A percentile compares a stretch with the other conserved stretches of the same genome.
Evolutionary conservation across 805 yeast genomes (phyloP).

Genomic region (Candida multigemmis): DNA sequence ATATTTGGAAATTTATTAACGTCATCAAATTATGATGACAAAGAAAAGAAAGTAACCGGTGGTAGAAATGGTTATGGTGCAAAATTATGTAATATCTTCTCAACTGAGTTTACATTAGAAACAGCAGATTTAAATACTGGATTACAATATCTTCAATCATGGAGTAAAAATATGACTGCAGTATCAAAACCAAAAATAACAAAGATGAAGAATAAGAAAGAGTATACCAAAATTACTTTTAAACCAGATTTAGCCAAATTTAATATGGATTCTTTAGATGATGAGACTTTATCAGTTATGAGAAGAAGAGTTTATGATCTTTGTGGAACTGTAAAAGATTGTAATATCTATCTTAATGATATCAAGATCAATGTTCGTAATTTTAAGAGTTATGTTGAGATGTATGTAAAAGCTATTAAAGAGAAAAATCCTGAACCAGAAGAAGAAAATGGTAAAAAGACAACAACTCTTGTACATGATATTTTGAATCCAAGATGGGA

Average conservation of each 20-base stretch:
- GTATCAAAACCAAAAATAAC: constrained; percentile 71
- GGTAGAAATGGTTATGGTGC: constrained; percentile 99
- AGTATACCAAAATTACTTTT: constrained; percentile 82
- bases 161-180: constrained; percentile 80
- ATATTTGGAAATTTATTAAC: constrained; percentile 93
- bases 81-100: constrained; percentile 90
- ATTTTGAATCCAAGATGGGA: constrained; percentile 89
- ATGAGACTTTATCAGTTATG: constrained; percentile 73
- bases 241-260: constrained; percentile 81
- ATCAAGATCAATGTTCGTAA: constrained; percentile 57
- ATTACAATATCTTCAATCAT: constrained; percentile 65
- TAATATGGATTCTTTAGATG: constrained; percentile 77
- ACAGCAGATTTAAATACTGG: constrained; percentile 71
- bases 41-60: constrained; percentile 93
- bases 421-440: constrained; percentile 33
- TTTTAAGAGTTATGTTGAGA: constrained; percentile 82
- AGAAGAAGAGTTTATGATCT: constrained; percentile 92
- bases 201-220: constrained; percentile 48
- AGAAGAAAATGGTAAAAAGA: constrained; percentile 25
- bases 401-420: constrained; percentile 75
- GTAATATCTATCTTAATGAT: constrained; percentile 72
- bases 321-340: constrained; percentile 85
- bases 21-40: constrained; percentile 92
- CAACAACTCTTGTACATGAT: constrained; percentile 60
- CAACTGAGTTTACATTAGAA: constrained; percentile 77